phyloP scores from a whole-genome alignment of 768 basidiomycete species.

The Leccinellum luteum region DNA sequence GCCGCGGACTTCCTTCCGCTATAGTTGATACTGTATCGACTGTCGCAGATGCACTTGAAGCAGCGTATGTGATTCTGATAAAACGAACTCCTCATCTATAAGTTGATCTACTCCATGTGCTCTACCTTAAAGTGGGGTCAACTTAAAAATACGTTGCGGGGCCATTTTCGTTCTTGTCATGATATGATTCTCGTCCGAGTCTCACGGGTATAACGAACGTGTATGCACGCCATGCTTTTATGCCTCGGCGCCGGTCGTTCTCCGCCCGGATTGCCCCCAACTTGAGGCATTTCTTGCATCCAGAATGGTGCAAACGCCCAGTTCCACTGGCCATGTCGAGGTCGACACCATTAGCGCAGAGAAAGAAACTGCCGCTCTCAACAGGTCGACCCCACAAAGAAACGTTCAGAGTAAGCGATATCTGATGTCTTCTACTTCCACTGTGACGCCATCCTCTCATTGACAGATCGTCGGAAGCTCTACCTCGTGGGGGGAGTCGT shows the following conservation, averaged over 20 bases:
- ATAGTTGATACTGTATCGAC: too few species aligned
- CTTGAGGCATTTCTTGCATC: not conserved
- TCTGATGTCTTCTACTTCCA: not conserved
- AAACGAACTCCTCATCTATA: too few species aligned
- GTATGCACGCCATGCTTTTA: slow-evolving; percentile 4
- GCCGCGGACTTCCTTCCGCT: too few species aligned
- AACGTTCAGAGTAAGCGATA: slow-evolving; percentile 7
- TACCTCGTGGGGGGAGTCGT: slow-evolving; percentile 16
- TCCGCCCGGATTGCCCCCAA: not conserved
- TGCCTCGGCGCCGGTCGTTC: not conserved
- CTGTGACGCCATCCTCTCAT: not conserved
- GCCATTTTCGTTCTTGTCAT: not conserved
- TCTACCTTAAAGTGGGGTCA: not conserved
- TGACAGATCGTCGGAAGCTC: slow-evolving; percentile 20
- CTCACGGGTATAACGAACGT: slow-evolving; percentile 16
- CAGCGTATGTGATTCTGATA: too few species aligned
- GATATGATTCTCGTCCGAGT: not conserved
- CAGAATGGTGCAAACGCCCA: slow-evolving; percentile 8
- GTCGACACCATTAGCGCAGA: slow-evolving; percentile 1
- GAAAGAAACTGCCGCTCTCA: not conserved
- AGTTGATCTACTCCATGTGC: not conserved
- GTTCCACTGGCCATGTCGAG: slow-evolving; percentile 3
- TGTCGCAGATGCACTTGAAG: too few species aligned
- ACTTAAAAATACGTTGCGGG: not conserved
- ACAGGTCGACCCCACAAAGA: not conserved